phyloP scores from a whole-genome alignment of 306 rosid species.

The Mimosa pudica region DNA sequence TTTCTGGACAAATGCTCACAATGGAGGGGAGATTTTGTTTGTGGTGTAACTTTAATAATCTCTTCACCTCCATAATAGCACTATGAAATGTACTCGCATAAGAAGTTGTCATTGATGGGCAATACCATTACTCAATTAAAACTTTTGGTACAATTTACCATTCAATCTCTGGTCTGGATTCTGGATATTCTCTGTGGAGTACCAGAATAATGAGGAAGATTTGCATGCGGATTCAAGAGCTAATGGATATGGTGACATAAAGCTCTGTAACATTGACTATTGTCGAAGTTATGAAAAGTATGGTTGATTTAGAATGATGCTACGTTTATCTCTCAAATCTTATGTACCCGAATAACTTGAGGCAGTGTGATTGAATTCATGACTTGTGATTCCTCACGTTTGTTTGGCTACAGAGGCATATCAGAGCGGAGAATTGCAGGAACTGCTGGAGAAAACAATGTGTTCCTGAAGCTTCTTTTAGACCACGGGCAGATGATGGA shows the following conservation, averaged over 20 bases:
- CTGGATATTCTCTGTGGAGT: neutral
- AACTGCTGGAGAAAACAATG: conserved; percentile 81
- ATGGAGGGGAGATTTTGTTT: neutral
- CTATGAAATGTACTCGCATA: neutral
- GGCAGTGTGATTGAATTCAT: neutral
- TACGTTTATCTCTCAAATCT: neutral
- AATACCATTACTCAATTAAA: conserved; percentile 8
- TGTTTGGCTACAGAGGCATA: conserved; percentile 71
- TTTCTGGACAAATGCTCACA: neutral
- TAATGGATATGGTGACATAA: conserved; percentile 13
- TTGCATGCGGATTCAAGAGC: conserved; percentile 9
- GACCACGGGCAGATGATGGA: conserved; percentile 13
- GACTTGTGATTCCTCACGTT: neutral
- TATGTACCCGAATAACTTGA: neutral
- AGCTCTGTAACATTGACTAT: conserved; percentile 10
- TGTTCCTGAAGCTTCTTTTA: conserved; percentile 59
- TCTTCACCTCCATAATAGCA: neutral
- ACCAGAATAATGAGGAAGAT: neutral
- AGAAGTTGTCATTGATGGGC: neutral
- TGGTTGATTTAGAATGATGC: too few species aligned
- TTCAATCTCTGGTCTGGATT: neutral
- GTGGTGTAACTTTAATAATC: neutral
- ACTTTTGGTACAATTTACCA: neutral
- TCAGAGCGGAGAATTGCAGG: conserved; percentile 82
- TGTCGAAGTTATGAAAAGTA: neutral